phyloP scores from a whole-genome alignment of 345 rosid species.

The Eucalyptus polybractea region DNA sequence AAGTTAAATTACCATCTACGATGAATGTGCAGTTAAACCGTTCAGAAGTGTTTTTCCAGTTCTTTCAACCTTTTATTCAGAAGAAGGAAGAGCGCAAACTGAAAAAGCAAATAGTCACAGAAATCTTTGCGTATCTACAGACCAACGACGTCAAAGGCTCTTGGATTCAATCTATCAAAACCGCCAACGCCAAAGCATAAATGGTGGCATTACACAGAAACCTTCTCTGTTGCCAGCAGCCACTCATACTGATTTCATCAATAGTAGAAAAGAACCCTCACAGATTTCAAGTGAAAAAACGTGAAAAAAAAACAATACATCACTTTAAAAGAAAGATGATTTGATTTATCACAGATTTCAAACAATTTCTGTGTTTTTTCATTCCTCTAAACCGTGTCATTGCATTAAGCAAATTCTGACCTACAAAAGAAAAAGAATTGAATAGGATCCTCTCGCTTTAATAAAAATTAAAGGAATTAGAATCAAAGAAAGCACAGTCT shows the following conservation, averaged over 20 bases:
- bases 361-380: neutral
- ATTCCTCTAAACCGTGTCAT: neutral
- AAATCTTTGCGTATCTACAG: neutral
- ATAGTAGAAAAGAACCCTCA: neutral
- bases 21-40: neutral
- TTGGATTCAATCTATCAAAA: neutral
- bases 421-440: neutral
- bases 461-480: neutral
- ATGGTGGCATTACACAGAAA: neutral
- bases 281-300: neutral
- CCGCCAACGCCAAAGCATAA: neutral
- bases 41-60: neutral
- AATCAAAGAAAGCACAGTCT: neutral
- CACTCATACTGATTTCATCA: neutral
- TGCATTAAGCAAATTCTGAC: neutral
- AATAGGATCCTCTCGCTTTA: neutral
- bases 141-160: neutral
- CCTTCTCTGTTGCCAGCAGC: neutral
- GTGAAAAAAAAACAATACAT: neutral
- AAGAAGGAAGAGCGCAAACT: slow-evolving; percentile 5
- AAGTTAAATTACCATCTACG: neutral
- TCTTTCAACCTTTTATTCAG: slow-evolving; percentile 8
- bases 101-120: slow-evolving; percentile 3
- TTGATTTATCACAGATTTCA: neutral
- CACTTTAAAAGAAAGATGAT: neutral